phyloP scores from a whole-genome alignment of 106 monocot species.

The Dendrobium catenatum region DNA sequence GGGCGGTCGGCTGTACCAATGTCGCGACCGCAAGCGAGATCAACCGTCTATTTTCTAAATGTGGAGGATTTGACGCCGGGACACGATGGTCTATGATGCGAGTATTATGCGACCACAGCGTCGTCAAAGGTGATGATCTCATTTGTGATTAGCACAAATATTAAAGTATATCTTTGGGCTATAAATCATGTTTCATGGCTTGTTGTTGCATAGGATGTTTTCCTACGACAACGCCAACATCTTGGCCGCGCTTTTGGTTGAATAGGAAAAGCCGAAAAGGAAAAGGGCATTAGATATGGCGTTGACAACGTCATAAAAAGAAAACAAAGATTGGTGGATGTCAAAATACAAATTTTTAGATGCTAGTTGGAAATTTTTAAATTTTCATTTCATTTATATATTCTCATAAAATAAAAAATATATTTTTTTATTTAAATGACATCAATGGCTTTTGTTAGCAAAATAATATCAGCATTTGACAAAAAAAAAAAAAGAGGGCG shows the following conservation, averaged over 20 bases:
- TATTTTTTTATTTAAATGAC: no score
- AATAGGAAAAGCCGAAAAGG: neutral
- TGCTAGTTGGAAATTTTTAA: no score
- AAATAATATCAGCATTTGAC: no score
- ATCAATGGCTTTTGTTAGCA: no score
- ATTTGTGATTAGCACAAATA: neutral
- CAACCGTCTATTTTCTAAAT: neutral
- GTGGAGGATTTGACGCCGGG: neutral
- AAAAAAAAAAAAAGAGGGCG: no score
- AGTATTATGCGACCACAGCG: neutral
- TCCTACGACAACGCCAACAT: neutral
- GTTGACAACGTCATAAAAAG: no score
- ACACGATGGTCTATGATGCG: neutral
- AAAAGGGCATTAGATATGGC: no score
- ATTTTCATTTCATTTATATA: no score
- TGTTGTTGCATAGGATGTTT: neutral
- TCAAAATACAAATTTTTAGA: no score
- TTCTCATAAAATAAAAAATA: no score
- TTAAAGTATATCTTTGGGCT: neutral
- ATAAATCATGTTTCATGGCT: neutral
- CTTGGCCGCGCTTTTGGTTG: neutral
- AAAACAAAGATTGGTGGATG: no score
- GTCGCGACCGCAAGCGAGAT: neutral
- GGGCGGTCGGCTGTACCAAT: neutral
- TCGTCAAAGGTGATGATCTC: neutral